A percentile compares a stretch with the other conserved stretches of the same genome.
phyloP scores from a whole-genome alignment of 2,329 filamentous ascomycete genomes.

The Nemania serpens region DNA sequence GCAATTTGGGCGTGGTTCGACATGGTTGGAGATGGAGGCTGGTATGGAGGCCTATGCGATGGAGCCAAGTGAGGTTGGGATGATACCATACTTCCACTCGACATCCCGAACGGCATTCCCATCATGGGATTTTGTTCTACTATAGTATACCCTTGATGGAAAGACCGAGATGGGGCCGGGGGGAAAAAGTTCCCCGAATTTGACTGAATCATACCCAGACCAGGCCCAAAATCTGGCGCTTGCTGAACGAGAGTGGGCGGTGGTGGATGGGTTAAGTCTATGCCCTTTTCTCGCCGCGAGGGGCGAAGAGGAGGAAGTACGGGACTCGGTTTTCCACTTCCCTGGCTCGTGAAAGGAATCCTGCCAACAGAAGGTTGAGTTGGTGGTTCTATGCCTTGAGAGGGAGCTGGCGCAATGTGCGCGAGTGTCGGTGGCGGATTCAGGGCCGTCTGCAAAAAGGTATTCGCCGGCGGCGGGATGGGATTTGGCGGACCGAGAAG shows the following conservation, averaged over 20 bases:
- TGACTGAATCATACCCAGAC: constrained; percentile 38
- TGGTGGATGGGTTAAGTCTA: constrained; percentile 33
- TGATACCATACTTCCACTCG: constrained; percentile 28
- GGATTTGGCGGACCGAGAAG: constrained; percentile 33
- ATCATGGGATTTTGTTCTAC: constrained; percentile 39
- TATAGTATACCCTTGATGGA: constrained; percentile 43
- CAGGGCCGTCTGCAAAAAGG: constrained; percentile 46
- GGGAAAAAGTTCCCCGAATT: constrained; percentile 46
- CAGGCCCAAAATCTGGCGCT: constrained; percentile 37
- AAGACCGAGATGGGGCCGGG: constrained; percentile 42
- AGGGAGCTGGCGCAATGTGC: constrained; percentile 40
- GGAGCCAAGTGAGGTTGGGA: constrained; percentile 24
- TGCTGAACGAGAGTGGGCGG: constrained; percentile 28
- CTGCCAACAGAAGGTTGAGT: constrained; percentile 30
- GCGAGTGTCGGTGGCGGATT: constrained; percentile 40
- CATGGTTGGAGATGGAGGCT: constrained; percentile 36
- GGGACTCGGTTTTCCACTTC: constrained; percentile 39
- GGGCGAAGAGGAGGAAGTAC: constrained; percentile 45
- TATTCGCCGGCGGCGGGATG: constrained; percentile 33
- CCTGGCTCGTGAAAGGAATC: constrained; percentile 43
- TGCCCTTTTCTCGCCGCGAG: constrained; percentile 36
- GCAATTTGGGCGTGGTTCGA: constrained; percentile 34
- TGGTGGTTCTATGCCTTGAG: constrained; percentile 29
- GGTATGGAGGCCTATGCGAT: constrained; percentile 26
- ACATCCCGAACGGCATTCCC: constrained; percentile 32